Base-by-base conservation (phyloP, 192 early-diverging fungal species). In the Podila epigama region DNA sequence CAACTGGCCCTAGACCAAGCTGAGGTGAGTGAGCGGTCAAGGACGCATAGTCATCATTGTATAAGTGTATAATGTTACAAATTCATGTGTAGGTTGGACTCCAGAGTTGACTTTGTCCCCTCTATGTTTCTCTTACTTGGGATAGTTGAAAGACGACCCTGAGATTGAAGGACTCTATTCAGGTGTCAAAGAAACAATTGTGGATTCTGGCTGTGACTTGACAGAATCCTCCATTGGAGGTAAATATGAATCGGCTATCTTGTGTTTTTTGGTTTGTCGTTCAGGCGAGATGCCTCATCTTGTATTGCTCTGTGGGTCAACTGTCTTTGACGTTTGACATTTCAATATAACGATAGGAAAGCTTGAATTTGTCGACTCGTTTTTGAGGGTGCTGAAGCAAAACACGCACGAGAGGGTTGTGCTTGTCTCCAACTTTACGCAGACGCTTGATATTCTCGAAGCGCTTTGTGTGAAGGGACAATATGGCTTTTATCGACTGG, bases 401-500 rank as follows among this genome's bases (percentile, higher is more conserved):
- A 41, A 61, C 34, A 84, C 84, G 10, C 28, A 56, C 2, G 84
- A 86, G 41, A 85, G 89, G 60, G 86, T 92, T 5, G 89, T 92
- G 1, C 63, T 92, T 4, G 89, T 92, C 13, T 90, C 89, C 16
- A 89, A 91, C 62, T 92, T 84, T 61, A 89, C 88, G 3, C 81
- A 88, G 50, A 85, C 83, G 6, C 67, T 92, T 5, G 89, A 92
- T 65, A 51, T 91, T 10, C 66, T 90, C 20, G 83, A 87, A 69
- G 63, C 39, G 18, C 53, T 86, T 27, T 86, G 86, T 54, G 48
- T 29, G 4, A 36, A 60, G 22, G 22, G 60, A 20, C 31, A 72
- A 8, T 84, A 81, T 42, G 50, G 37, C 12, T 84, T 42, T 41
- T 72, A 86, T 22, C 65, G 91, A 4, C 79, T 92, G 25, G 89